Percentiles rank a stretch among this genome's conserved stretches.
phyloP scores from a whole-genome alignment of 257 asterid genomes.

The Solanum verrucosum region DNA sequence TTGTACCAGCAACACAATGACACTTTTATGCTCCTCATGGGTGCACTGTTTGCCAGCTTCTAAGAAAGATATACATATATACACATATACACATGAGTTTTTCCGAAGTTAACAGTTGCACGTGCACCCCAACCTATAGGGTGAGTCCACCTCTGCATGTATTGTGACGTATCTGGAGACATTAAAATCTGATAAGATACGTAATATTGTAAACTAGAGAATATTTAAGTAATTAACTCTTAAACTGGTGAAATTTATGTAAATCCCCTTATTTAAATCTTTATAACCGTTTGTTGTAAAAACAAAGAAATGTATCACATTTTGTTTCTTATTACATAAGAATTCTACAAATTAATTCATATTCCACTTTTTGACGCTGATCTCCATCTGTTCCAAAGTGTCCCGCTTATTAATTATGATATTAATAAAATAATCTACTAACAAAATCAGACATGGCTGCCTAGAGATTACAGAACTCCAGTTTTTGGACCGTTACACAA shows the following conservation, averaged over 20 bases:
- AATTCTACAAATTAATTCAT: neutral
- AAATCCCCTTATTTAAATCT: neutral
- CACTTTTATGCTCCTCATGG: too few relatives aligned
- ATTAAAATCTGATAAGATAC: accelerated
- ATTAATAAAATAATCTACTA: neutral
- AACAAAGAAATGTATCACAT: neutral
- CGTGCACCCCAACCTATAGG: too few relatives aligned
- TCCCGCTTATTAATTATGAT: neutral
- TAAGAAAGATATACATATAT: too few relatives aligned
- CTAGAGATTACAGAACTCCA: neutral
- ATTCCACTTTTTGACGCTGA: neutral
- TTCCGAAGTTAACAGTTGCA: accelerated
- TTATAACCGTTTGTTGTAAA: neutral
- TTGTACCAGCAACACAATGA: too few relatives aligned
- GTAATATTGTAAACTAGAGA: accelerated
- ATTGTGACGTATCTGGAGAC: too few relatives aligned
- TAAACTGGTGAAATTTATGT: too few relatives aligned
- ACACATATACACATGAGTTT: too few relatives aligned
- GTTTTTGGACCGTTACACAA: neutral
- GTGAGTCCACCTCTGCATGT: too few relatives aligned
- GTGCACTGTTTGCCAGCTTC: too few relatives aligned
- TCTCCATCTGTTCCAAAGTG: neutral
- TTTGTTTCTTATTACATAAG: neutral
- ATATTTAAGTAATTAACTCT: too few relatives aligned
- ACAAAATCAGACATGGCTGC: neutral